Conservation (phyloP, 129 eudicot species). For the Solidago caesia region DNA sequence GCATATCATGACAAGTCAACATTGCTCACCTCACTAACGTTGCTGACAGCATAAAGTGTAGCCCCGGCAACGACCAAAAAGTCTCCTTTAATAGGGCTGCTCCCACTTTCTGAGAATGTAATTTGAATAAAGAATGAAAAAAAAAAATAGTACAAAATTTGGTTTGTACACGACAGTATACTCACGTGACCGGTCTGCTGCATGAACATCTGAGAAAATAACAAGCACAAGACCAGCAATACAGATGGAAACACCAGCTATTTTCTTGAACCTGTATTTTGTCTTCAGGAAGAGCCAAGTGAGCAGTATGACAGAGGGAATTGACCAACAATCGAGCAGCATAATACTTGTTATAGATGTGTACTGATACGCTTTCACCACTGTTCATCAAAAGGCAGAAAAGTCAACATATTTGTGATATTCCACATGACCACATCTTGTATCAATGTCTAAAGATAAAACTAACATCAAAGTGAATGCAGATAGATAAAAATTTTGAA, state of each 20-base stretch:
- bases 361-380: slow-evolving; percentile 97
- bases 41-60: slow-evolving; percentile 81
- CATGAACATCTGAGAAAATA: slow-evolving; percentile 89
- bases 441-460: no score
- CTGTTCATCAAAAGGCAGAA: slow-evolving; percentile 40
- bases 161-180: slow-evolving; percentile 5
- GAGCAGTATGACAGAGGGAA: slow-evolving; percentile 80
- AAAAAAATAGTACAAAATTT: neutral
- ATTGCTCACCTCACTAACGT: slow-evolving; percentile 74
- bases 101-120: slow-evolving; percentile 50
- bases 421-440: neutral
- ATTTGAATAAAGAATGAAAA: neutral
- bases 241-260: slow-evolving; percentile 75
- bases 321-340: slow-evolving; percentile 97
- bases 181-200: slow-evolving; percentile 83
- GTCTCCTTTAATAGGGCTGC: slow-evolving; percentile 82
- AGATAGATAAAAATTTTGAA: no score
- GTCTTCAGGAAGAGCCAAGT: slow-evolving; percentile 94
- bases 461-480: no score
- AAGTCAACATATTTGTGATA: slow-evolving; percentile 1
- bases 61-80: slow-evolving; percentile 83
- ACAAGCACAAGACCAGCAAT: slow-evolving; percentile 82
- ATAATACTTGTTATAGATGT: slow-evolving; percentile 90
- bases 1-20: slow-evolving; percentile 6
- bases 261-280: slow-evolving; percentile 62